Conservation (phyloP, 2,329 filamentous ascomycete genomes). For the Aureobasidium sp. region DNA sequence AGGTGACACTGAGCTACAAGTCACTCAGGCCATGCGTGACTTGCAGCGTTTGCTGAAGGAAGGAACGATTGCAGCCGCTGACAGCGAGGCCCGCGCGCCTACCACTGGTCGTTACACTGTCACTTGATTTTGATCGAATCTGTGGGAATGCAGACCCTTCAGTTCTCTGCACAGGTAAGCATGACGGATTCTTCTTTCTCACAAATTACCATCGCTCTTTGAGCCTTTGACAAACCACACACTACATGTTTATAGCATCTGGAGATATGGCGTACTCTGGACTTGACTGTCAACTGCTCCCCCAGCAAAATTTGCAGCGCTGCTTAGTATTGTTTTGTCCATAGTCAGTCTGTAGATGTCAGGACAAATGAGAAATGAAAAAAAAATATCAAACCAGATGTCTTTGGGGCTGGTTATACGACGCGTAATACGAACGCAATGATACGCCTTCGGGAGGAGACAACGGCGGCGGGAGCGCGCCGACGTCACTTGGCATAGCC, state of each 20-base stretch:
- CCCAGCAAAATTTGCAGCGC: background rate
- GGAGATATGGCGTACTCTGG: background rate
- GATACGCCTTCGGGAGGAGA: background rate
- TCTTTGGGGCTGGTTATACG: background rate
- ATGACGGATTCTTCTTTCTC: background rate
- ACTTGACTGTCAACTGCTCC: background rate
- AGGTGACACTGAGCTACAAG: constrained; percentile 88
- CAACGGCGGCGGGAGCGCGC: background rate
- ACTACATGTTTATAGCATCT: background rate
- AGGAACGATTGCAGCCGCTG: constrained; percentile 79
- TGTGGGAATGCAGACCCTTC: background rate
- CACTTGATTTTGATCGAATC: constrained; percentile 3
- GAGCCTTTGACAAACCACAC: background rate
- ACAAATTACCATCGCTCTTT: background rate
- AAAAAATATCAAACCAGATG: too few relatives aligned
- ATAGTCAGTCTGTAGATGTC: background rate
- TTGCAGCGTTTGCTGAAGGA: constrained; percentile 81
- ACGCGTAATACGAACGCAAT: background rate
- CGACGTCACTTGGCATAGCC: constrained; percentile 1
- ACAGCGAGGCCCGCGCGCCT: constrained; percentile 73
- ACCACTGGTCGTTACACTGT: constrained; percentile 74
- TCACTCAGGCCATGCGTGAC: constrained; percentile 84
- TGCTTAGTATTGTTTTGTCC: background rate
- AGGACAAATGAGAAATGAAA: background rate
- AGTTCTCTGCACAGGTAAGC: background rate